Conservation (phyloP, 345 rosid species). For the Dimocarpus longan region DNA sequence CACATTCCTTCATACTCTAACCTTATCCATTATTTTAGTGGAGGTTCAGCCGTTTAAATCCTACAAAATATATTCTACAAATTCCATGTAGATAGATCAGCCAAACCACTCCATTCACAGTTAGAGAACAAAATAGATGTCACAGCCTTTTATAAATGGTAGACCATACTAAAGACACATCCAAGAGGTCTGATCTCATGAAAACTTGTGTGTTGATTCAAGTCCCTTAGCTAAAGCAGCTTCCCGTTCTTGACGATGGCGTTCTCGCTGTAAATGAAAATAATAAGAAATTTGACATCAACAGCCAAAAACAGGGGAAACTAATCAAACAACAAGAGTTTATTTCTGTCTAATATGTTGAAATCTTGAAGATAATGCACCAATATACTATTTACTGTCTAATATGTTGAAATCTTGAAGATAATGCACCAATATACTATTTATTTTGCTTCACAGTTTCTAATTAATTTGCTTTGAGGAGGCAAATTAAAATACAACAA, state of each 20-base stretch:
- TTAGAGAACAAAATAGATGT: not conserved
- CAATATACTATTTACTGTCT: too few species aligned
- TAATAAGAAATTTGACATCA: not conserved
- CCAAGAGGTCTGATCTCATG: conserved; percentile 3
- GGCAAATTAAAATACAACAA: not conserved
- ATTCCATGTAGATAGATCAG: too few species aligned
- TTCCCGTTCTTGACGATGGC: conserved; percentile 35
- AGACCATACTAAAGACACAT: not conserved
- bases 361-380: too few species aligned
- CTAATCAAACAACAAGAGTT: not conserved
- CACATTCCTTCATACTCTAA: too few species aligned
- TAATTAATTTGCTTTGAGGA: not conserved
- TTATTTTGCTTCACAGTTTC: not conserved
- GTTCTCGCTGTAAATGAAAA: conserved; percentile 39
- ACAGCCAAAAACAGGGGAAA: not conserved
- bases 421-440: not conserved
- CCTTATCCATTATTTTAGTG: too few species aligned
- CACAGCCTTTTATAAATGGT: not conserved
- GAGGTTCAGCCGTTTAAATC: too few species aligned
- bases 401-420: not conserved
- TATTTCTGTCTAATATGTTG: not conserved
- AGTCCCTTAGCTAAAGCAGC: conserved; percentile 31
- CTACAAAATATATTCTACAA: too few species aligned
- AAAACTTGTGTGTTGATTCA: conserved; percentile 12
- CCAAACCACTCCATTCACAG: not conserved